These are phyloP conservation scores for Phaeolepiota aurea DNA, from an alignment of 768 basidiomycete genomes.

Conservation along the genomic window DNA sequence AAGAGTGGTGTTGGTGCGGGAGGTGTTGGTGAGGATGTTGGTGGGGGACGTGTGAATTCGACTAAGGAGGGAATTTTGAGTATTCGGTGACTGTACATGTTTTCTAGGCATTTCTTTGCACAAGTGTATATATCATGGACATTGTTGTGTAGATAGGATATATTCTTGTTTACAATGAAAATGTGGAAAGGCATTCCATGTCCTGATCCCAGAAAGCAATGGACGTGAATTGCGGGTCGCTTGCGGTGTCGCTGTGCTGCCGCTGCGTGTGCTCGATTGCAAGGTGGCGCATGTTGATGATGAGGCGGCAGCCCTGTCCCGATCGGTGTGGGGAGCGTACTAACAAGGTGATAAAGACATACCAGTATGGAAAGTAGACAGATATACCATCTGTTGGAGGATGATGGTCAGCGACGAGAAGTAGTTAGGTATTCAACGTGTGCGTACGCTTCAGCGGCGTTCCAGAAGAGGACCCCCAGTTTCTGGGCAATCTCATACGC, in stretches of 20 bases:
- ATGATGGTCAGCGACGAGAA: not conserved
- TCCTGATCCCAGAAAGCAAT: too few relatives aligned
- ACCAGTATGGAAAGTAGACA: constrained; percentile 8
- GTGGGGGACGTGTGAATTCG: constrained; percentile 33
- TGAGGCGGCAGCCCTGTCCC: constrained; percentile 8
- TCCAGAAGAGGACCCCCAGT: constrained; percentile 2
- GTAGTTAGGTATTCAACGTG: not conserved
- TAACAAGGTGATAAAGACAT: not conserved
- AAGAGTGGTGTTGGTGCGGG: constrained; percentile 25
- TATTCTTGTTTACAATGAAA: too few relatives aligned
- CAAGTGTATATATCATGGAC: not conserved
- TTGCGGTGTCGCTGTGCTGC: not conserved
- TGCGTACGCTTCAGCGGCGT: constrained; percentile 9
- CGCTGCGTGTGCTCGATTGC: not conserved
- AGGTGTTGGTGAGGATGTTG: constrained; percentile 22
- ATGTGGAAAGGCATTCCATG: too few relatives aligned
- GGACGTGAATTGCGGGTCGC: not conserved
- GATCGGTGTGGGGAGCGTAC: not conserved
- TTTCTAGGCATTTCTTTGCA: too few relatives aligned
- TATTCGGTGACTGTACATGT: too few relatives aligned
- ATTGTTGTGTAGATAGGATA: not conserved
- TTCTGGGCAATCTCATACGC: constrained; percentile 6
- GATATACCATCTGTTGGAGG: constrained; percentile 8
- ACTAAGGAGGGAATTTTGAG: constrained; percentile 42
- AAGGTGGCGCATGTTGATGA: constrained; percentile 8